A percentile compares a stretch with the other conserved stretches of the same genome.
Evolutionary conservation across 2,329 filamentous ascomycete genomes (phyloP).

Genomic region (Gaeumannomyces sp.): DNA sequence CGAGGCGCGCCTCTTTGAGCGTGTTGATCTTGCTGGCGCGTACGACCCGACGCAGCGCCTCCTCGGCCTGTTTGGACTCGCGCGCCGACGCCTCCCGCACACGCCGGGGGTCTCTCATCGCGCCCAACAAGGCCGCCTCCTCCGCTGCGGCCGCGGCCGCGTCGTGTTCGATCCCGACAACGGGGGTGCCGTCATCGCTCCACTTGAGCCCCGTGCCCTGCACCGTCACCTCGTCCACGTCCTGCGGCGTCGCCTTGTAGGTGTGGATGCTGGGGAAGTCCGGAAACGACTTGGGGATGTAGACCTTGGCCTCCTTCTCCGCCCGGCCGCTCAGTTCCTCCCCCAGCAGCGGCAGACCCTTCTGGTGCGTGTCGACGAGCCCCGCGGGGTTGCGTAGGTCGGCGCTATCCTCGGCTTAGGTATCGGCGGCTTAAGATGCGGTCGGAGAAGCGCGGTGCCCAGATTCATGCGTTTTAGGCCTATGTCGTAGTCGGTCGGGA

Average conservation of each 20-base stretch:
- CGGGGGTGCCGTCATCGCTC: constrained; percentile 20
- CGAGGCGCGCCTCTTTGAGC: constrained; percentile 55
- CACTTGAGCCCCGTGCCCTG: constrained; percentile 19
- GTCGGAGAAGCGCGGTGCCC: constrained; percentile 43
- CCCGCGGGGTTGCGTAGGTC: constrained; percentile 30
- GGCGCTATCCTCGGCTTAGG: constrained; percentile 29
- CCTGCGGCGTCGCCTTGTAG: constrained; percentile 52
- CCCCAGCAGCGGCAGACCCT: constrained; percentile 40
- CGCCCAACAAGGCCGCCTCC: constrained; percentile 19
- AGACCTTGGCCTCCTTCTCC: constrained; percentile 49
- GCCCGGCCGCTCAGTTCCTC: constrained; percentile 51
- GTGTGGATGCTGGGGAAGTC: constrained; percentile 60
- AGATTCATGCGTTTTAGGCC: constrained; percentile 46
- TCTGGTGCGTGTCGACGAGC: constrained; percentile 31
- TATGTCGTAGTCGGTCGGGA: constrained; percentile 52
- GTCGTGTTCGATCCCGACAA: constrained; percentile 12
- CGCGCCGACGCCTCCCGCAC: constrained; percentile 54
- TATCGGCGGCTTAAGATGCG: constrained; percentile 50
- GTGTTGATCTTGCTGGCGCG: constrained; percentile 58
- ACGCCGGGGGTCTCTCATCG: constrained; percentile 48
- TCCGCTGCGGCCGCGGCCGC: constrained; percentile 11
- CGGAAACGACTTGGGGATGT: constrained; percentile 54
- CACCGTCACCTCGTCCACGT: constrained; percentile 27
- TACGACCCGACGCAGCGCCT: constrained; percentile 52
- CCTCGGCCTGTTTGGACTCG: constrained; percentile 56